Evolutionary conservation across 75 land plant species (phyloP), one percentile per base, ranked within the genome.

Genomic region (Azolla pinnata): DNA sequence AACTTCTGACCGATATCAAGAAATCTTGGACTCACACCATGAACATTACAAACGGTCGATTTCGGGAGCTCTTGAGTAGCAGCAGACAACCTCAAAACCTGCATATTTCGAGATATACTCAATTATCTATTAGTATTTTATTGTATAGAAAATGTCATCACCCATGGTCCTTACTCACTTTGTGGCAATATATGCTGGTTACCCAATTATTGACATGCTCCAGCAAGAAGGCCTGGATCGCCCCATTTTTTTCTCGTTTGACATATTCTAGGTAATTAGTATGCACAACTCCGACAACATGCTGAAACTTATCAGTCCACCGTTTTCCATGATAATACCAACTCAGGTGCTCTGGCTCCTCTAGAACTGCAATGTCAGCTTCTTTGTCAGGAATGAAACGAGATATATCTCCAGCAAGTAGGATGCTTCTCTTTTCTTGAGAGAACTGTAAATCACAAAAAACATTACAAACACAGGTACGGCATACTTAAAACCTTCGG

Each of bases 231-330:
- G 97, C 95, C 62, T 92, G 96, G 1, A 92, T 18, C 70, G 82
- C 83, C 4, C 97, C 97, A 71, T 88, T 79, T 67, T 83, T 88
- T 63, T 92, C 97, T 66, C 96, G 75, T 62, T 88, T 88, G 56
- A 92, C 87, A 67, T 92, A 92, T 48, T 92, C 97, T 73, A 92
- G 71, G 69, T 92, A 92, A 71, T 92, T 92, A 51, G 97, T 92
- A 60, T 92, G 97, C 29, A 92, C 87, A 44, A 92, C 69, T 28
- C 97, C 97, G 44, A 92, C 76, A 24, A 92, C 97, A 81, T 88
- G 85, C 49, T 79, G 84, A 53, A 92, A 92, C 67, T 88, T 92
- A 69, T 88, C 90, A 45, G 90, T 92, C 97, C 97, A 92, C 18
- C 97, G 78, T 42, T 66, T 88, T 31, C 97, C 97, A 67, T 92